These are phyloP conservation scores for Leishmania tropica DNA, from an alignment of 208 protist species.

Conservation along the genomic window DNA sequence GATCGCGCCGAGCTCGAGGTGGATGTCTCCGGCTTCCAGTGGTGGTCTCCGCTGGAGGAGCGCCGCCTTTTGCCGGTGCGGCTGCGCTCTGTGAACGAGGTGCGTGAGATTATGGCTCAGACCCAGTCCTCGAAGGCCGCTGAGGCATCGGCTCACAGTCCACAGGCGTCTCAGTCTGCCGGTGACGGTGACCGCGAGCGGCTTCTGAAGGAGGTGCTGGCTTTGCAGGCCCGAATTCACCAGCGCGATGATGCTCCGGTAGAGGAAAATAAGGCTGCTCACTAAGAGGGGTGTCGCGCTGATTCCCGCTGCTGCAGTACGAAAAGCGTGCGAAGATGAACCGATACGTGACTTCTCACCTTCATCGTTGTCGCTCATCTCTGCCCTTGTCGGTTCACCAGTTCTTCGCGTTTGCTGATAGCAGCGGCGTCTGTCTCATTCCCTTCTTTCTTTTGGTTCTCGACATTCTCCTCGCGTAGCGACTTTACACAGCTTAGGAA, in stretches of 20 bases:
- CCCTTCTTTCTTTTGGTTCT: background rate
- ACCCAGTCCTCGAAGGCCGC: slow-evolving; percentile 78
- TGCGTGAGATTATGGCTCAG: slow-evolving; percentile 89
- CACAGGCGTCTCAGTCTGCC: slow-evolving; percentile 45
- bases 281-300: slow-evolving; percentile 37
- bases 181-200: slow-evolving; percentile 81
- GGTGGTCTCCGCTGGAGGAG: slow-evolving; percentile 88
- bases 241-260: slow-evolving; percentile 76
- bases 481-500: slow-evolving; percentile 16
- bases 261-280: slow-evolving; percentile 70
- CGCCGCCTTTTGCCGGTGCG: slow-evolving; percentile 85
- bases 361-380: background rate
- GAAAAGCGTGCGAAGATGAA: background rate
- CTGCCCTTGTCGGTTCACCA: background rate
- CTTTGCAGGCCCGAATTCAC: slow-evolving; percentile 87
- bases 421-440: background rate
- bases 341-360: background rate
- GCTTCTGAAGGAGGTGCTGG: slow-evolving; percentile 90
- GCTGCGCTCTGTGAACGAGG: slow-evolving; percentile 89
- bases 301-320: background rate
- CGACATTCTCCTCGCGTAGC: background rate
- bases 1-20: slow-evolving; percentile 91
- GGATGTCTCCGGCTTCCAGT: slow-evolving; percentile 86
- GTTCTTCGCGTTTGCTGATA: background rate
- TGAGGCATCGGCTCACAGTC: slow-evolving; percentile 51